A percentile compares a stretch with the other conserved stretches of the same genome.
phyloP scores from a whole-genome alignment of 495 filamentous ascomycete species.

The Copromyces sp. region DNA sequence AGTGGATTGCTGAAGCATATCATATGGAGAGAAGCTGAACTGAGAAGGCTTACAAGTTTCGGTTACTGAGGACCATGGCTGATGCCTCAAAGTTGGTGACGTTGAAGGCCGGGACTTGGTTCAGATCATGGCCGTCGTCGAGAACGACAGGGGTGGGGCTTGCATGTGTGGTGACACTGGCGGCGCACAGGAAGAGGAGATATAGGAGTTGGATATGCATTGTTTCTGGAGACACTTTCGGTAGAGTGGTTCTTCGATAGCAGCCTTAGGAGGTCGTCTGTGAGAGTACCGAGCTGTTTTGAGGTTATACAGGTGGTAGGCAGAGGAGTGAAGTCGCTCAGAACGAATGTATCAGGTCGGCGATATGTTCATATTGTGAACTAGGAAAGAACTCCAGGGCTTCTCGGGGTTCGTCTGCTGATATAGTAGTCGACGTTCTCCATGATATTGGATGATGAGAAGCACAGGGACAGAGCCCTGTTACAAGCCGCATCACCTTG shows the following conservation, averaged over 20 bases:
- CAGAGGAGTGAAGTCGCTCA: background rate
- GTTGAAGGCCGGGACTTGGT: slow-evolving; percentile 9
- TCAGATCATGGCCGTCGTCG: background rate
- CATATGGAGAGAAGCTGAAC: background rate
- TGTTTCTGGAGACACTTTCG: background rate
- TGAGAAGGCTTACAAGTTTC: slow-evolving; percentile 10
- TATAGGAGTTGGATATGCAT: background rate
- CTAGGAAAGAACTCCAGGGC: background rate
- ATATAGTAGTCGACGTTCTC: background rate
- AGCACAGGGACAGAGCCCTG: background rate
- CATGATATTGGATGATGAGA: background rate
- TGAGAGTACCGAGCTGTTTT: background rate
- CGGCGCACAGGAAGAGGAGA: background rate
- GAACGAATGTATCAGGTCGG: background rate
- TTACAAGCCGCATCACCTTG: background rate
- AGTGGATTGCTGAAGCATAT: background rate
- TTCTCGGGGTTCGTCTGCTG: background rate
- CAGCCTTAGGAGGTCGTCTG: background rate
- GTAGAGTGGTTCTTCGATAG: background rate
- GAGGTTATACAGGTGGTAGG: background rate
- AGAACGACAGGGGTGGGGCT: background rate
- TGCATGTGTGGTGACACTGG: background rate
- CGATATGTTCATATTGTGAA: background rate
- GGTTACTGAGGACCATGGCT: slow-evolving; percentile 16
- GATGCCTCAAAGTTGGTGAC: slow-evolving; percentile 15